phyloP scores from a whole-genome alignment of 2,329 filamentous ascomycete species.

The Parascedosporium putredinis region DNA sequence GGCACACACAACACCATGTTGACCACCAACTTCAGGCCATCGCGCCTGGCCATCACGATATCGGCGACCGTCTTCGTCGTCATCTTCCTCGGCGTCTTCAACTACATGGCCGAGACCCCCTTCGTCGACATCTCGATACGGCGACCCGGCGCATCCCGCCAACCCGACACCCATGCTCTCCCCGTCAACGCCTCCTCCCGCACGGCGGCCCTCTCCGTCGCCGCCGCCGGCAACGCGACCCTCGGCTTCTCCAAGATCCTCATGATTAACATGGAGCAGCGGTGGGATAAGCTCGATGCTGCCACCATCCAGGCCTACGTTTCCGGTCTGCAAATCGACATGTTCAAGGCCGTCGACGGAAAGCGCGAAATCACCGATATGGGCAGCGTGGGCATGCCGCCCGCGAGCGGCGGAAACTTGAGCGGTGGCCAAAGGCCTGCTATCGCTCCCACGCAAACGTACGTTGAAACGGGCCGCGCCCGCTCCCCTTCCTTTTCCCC shows the following conservation, averaged over 20 bases:
- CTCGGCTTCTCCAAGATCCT: conserved; percentile 16
- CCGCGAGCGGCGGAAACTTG: conserved; percentile 13
- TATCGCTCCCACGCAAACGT: conserved; percentile 20
- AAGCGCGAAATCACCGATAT: conserved; percentile 10
- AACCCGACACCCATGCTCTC: background rate
- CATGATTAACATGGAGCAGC: conserved; percentile 17
- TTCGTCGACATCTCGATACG: background rate
- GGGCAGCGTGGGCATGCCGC: conserved; percentile 16
- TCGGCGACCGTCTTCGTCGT: background rate
- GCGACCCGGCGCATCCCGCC: background rate
- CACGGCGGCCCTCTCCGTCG: background rate
- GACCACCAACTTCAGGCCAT: background rate
- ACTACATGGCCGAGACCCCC: background rate
- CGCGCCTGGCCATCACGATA: background rate
- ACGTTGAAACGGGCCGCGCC: background rate
- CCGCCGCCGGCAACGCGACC: conserved; percentile 16
- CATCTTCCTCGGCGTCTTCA: background rate
- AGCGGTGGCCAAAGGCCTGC: conserved; percentile 15
- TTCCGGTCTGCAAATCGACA: conserved; percentile 16
- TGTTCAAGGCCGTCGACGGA: conserved; percentile 14
- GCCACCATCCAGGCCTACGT: conserved; percentile 18
- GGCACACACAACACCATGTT: too few relatives aligned
- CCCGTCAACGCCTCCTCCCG: background rate
- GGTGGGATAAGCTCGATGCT: conserved; percentile 18
- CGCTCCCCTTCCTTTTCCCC: background rate